Conservation (phyloP, 441 rosid species). For the Hura crepitans region DNA sequence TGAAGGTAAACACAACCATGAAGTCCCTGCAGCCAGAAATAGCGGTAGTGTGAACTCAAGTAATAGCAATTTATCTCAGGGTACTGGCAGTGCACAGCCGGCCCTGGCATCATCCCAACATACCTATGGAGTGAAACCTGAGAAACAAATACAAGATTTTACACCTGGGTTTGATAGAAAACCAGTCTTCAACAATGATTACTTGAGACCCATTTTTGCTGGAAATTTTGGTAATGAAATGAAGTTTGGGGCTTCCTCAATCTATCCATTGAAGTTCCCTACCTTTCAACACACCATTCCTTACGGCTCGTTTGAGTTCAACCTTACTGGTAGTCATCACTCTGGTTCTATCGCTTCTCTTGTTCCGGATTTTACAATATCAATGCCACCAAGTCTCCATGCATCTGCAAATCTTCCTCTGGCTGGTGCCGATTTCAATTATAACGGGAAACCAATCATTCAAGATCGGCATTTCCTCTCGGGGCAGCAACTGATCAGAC, state of each 20-base stretch:
- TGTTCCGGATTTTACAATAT: conserved; percentile 42
- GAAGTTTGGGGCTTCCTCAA: conserved; percentile 35
- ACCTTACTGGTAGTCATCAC: conserved; percentile 29
- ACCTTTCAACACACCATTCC: conserved; percentile 32
- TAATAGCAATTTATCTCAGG: conserved; percentile 24
- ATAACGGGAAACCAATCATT: conserved; percentile 26
- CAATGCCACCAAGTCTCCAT: conserved; percentile 36
- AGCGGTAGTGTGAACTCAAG: conserved; percentile 34
- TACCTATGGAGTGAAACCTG: conserved; percentile 32
- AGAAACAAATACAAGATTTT: conserved; percentile 40
- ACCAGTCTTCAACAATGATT: conserved; percentile 31
- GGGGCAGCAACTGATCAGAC: conserved; percentile 38
- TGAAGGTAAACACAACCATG: conserved; percentile 68
- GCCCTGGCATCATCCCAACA: conserved; percentile 31
- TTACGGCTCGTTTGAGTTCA: conserved; percentile 35
- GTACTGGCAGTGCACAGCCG: conserved; percentile 30
- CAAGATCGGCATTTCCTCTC: conserved; percentile 28
- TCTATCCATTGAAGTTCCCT: conserved; percentile 48
- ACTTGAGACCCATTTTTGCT: conserved; percentile 34
- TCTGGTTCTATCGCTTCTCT: conserved; percentile 31
- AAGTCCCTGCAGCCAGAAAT: conserved; percentile 61
- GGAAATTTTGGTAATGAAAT: conserved; percentile 40
- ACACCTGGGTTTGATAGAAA: conserved; percentile 35
- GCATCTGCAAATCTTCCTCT: conserved; percentile 31
- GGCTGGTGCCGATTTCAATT: conserved; percentile 26